Evolutionary conservation across 306 rosid genomes (phyloP).

Genomic region (Comarum palustre): DNA sequence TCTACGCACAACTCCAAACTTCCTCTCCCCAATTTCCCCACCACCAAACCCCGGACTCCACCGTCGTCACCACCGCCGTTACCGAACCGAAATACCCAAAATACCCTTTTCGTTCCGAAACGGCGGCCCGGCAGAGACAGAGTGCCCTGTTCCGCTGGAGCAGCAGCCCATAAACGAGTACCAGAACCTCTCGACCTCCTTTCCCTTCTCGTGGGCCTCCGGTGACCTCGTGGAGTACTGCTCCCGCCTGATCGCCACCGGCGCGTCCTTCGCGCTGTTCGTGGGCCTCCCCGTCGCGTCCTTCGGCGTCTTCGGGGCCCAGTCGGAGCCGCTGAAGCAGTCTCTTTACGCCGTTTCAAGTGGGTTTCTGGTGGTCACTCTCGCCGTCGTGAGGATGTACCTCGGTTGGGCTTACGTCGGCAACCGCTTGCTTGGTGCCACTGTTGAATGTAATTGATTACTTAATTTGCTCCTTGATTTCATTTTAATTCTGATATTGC

Average conservation of each 20-base stretch:
- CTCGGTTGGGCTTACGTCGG: slow-evolving; percentile 97
- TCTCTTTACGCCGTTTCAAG: slow-evolving; percentile 58
- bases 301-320: slow-evolving; percentile 67
- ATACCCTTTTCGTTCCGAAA: slow-evolving; percentile 30
- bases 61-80: background rate
- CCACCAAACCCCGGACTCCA: background rate
- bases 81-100: background rate
- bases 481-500: background rate
- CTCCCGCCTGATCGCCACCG: slow-evolving; percentile 62
- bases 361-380: slow-evolving; percentile 61
- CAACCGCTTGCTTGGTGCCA: slow-evolving; percentile 91
- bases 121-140: slow-evolving; percentile 41
- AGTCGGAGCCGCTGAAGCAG: slow-evolving; percentile 60
- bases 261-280: slow-evolving; percentile 63
- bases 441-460: slow-evolving; percentile 65
- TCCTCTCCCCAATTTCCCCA: slow-evolving; percentile 3
- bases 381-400: slow-evolving; percentile 86
- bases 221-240: slow-evolving; percentile 57
- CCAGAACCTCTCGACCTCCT: slow-evolving; percentile 63
- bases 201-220: slow-evolving; percentile 90
- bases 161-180: slow-evolving; percentile 87
- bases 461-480: background rate
- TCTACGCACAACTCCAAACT: slow-evolving; percentile 15
- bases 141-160: slow-evolving; percentile 81
- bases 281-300: slow-evolving; percentile 83